These are phyloP conservation scores for Tolypocladium sp. DNA, from an alignment of 2,329 filamentous ascomycete genomes.

Conservation along the genomic window DNA sequence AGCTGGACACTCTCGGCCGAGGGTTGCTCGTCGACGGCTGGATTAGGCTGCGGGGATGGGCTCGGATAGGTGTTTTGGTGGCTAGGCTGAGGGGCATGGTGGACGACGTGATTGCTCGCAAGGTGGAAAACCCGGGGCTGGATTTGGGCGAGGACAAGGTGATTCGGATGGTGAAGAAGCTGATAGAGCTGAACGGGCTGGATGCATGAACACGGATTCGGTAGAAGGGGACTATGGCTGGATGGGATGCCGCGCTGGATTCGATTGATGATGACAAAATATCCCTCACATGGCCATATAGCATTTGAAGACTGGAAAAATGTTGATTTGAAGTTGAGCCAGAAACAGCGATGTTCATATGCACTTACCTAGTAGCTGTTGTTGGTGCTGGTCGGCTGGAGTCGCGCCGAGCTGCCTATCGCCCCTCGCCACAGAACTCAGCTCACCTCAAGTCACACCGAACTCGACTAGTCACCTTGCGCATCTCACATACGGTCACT, in stretches of 20 bases:
- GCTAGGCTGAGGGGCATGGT: conserved; percentile 76
- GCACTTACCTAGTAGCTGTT: not conserved
- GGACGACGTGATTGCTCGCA: conserved; percentile 71
- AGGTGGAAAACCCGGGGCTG: conserved; percentile 65
- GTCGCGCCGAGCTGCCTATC: not conserved
- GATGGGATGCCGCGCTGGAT: not conserved
- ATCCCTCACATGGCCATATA: not conserved
- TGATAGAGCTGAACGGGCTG: conserved; percentile 85
- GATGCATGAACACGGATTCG: conserved; percentile 40
- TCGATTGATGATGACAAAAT: not conserved
- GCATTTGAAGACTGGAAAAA: not conserved
- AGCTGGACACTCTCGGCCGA: conserved; percentile 77
- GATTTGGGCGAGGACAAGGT: conserved; percentile 55
- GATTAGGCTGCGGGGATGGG: conserved; percentile 82
- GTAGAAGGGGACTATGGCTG: not conserved
- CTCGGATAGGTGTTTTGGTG: conserved; percentile 83
- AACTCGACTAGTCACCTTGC: not conserved
- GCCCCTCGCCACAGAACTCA: not conserved
- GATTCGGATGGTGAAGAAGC: conserved; percentile 64
- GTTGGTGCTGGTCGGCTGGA: not conserved
- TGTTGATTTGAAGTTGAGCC: not conserved
- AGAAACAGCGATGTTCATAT: not conserved
- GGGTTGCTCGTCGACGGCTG: conserved; percentile 89
- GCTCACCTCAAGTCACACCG: not conserved
- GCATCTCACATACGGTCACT: too few species aligned